phyloP scores from a whole-genome alignment of 2,329 filamentous ascomycete genomes.

The Paracorniculantispora psalliotae region DNA sequence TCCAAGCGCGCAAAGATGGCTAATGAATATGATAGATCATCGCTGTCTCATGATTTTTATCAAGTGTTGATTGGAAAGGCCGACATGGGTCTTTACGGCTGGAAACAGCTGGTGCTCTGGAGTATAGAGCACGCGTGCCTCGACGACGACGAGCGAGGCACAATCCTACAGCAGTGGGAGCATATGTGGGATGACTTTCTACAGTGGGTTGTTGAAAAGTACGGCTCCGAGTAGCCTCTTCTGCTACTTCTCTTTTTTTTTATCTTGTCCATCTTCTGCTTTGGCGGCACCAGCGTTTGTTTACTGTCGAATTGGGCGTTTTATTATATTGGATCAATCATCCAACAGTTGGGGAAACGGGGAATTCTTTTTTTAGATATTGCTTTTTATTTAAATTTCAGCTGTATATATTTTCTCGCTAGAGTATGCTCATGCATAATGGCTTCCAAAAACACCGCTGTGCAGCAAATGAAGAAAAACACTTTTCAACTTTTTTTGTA shows the following conservation, averaged over 20 bases:
- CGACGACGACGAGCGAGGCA: slow-evolving; percentile 34
- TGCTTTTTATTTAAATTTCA: neutral
- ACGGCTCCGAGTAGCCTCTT: slow-evolving; percentile 21
- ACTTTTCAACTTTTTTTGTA: neutral
- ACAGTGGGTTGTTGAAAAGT: slow-evolving; percentile 41
- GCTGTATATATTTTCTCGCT: neutral
- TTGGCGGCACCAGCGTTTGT: neutral
- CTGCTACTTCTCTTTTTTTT: neutral
- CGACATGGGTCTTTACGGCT: slow-evolving; percentile 63
- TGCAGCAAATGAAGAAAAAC: neutral
- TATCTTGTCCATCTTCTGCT: neutral
- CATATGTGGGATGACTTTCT: slow-evolving; percentile 56
- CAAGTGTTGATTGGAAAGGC: slow-evolving; percentile 66
- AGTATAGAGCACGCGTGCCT: slow-evolving; percentile 58
- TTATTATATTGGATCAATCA: no score
- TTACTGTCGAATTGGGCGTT: no score
- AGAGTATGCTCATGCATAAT: neutral
- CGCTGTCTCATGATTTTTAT: slow-evolving; percentile 71
- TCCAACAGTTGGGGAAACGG: no score
- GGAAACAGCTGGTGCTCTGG: slow-evolving; percentile 64
- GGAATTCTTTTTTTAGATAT: neutral
- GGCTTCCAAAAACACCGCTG: neutral
- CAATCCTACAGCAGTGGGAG: slow-evolving; percentile 42
- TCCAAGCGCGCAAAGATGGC: slow-evolving; percentile 9
- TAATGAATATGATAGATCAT: slow-evolving; percentile 45